Conservation (phyloP, 2,329 filamentous ascomycete genomes). For the Proliferodiscus dingleyae region DNA sequence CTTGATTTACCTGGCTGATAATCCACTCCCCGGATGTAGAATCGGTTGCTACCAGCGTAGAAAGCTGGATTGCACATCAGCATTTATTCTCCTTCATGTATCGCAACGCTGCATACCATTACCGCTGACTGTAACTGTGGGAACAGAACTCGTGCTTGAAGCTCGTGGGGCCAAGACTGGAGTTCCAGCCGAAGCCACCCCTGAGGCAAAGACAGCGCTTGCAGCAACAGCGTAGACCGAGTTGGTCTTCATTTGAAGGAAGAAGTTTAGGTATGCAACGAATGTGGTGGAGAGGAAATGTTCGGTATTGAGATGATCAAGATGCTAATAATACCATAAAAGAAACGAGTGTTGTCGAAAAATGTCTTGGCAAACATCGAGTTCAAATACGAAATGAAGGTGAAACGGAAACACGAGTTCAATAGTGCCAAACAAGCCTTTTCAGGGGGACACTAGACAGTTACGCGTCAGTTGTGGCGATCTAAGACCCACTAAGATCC, state of each 20-base stretch:
- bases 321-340: too few species aligned
- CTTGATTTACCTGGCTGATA: conserved; percentile 46
- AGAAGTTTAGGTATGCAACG: background rate
- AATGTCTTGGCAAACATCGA: too few species aligned
- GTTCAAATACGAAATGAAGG: too few species aligned
- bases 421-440: too few species aligned
- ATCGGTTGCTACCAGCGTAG: conserved; percentile 32
- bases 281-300: background rate
- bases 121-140: conserved; percentile 24
- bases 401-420: too few species aligned
- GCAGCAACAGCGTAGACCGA: conserved; percentile 1
- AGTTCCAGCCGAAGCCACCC: conserved; percentile 14
- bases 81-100: background rate
- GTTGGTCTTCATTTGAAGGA: conserved; percentile 9
- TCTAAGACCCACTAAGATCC: too few species aligned
- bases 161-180: conserved; percentile 19
- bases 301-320: too few species aligned
- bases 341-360: background rate
- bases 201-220: conserved; percentile 1
- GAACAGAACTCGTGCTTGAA: conserved; percentile 19
- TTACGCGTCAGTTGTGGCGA: too few species aligned
- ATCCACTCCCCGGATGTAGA: conserved; percentile 59
- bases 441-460: too few species aligned
- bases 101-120: conserved; percentile 20
- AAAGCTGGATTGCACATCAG: conserved; percentile 22